These are phyloP conservation scores for Oryza longistaminata DNA, from an alignment of 176 grass and related monocot genomes.

Conservation along the genomic window DNA sequence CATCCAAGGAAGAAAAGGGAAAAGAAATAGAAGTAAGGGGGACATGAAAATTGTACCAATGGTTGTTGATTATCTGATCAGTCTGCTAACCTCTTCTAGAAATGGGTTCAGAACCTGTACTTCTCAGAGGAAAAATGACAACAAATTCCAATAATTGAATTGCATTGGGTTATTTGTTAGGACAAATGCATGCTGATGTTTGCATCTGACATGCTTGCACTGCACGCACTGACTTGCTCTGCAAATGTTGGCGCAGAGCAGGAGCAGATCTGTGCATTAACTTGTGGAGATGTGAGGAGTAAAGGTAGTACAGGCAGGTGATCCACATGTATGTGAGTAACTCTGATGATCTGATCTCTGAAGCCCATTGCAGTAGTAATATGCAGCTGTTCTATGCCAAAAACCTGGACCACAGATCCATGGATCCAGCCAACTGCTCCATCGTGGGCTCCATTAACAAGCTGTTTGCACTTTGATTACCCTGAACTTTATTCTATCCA, in stretches of 20 bases:
- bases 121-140: constrained; percentile 12
- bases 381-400: constrained; percentile 20
- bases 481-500: not conserved
- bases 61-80: constrained; percentile 3
- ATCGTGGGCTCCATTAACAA: constrained; percentile 17
- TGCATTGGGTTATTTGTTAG: not conserved
- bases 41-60: not conserved
- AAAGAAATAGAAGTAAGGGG: not conserved
- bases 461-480: constrained; percentile 9
- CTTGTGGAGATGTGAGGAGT: constrained; percentile 16
- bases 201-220: constrained; percentile 30
- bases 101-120: not conserved
- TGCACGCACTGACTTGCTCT: constrained; percentile 33
- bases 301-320: constrained; percentile 41
- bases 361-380: not conserved
- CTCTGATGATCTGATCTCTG: constrained; percentile 26
- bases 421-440: constrained; percentile 36
- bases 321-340: constrained; percentile 34
- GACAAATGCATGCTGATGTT: not conserved
- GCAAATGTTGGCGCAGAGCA: not conserved
- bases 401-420: constrained; percentile 21
- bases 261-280: constrained; percentile 7
- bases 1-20: not conserved
- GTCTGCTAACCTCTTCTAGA: constrained; percentile 18
- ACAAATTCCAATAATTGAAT: constrained; percentile 22